Conservation (phyloP, 1,139 yeast species). For the Groenewaldozyma sp. region DNA sequence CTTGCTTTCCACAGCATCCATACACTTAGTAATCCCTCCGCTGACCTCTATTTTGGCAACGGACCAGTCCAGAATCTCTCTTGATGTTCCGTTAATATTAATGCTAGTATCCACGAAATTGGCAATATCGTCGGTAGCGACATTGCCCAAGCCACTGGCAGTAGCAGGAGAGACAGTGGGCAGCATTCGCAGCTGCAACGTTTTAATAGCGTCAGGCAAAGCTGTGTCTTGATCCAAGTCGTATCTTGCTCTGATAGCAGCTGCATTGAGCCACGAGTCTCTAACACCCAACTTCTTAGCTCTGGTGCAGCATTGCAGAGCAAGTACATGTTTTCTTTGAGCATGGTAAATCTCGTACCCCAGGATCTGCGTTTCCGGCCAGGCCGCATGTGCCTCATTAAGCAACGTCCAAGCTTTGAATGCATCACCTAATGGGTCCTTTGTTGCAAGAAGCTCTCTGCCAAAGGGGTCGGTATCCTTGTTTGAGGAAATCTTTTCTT, state of each 20-base stretch:
- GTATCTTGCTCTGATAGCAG: conserved; percentile 22
- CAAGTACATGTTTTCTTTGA: conserved; percentile 39
- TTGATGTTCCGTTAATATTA: conserved; percentile 2
- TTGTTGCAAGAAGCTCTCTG: conserved; percentile 27
- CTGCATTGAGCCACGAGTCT: conserved; percentile 21
- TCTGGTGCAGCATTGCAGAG: conserved; percentile 36
- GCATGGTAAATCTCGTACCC: conserved; percentile 37
- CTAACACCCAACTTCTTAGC: conserved; percentile 26
- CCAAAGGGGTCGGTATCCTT: conserved; percentile 40
- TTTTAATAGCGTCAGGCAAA: conserved; percentile 25
- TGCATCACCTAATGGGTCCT: conserved; percentile 35
- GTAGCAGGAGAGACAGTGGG: conserved; percentile 18
- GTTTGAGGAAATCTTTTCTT: conserved; percentile 29
- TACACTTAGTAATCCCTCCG: conserved; percentile 7
- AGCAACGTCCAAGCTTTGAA: conserved; percentile 32
- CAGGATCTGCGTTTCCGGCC: conserved; percentile 31
- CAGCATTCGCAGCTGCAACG: conserved; percentile 25
- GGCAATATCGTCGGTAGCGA: conserved; percentile 16
- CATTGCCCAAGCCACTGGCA: conserved; percentile 21
- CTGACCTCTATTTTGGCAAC: conserved; percentile 14
- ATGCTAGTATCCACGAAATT: conserved; percentile 18
- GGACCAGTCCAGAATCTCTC: conserved; percentile 14
- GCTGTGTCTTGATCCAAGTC: conserved; percentile 21
- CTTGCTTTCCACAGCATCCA: conserved; percentile 8
- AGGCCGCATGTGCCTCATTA: conserved; percentile 26